A percentile compares a stretch with the other conserved stretches of the same genome.
These are phyloP conservation scores for Rosa hybrid DNA, from an alignment of 331 rosid species.

Conservation along the genomic window DNA sequence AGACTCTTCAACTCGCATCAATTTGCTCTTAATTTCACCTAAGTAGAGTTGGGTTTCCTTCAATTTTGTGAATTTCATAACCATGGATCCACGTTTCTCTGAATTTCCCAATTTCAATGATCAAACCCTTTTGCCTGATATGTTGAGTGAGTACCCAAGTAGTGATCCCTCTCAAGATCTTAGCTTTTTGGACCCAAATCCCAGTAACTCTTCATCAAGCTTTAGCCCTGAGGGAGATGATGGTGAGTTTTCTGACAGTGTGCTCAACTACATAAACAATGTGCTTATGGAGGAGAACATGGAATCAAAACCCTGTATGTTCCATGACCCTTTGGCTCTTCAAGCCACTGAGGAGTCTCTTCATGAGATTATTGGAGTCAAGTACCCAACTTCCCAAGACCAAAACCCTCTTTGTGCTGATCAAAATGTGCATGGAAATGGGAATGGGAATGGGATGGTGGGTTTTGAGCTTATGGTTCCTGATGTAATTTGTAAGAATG, in stretches of 20 bases:
- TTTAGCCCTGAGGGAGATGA: conserved; percentile 40
- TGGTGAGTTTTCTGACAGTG: conserved; percentile 42
- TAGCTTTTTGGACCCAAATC: conserved; percentile 15
- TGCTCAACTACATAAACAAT: conserved; percentile 55
- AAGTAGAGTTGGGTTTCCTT: background rate
- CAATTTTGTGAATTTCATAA: background rate
- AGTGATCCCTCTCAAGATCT: conserved; percentile 8
- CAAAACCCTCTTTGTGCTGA: conserved; percentile 22
- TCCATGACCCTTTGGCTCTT: conserved; percentile 60
- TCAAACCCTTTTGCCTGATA: background rate
- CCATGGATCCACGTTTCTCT: conserved; percentile 35
- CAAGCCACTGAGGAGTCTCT: conserved; percentile 60
- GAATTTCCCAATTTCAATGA: conserved; percentile 18
- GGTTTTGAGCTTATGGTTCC: background rate
- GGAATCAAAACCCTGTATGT: conserved; percentile 62
- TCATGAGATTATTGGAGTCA: conserved; percentile 53
- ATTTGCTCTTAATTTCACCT: background rate
- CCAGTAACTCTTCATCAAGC: conserved; percentile 7
- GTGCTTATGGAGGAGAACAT: conserved; percentile 62
- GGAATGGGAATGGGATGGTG: conserved; percentile 13
- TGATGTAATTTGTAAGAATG: conserved; percentile 33
- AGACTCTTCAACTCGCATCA: background rate
- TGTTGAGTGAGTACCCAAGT: conserved; percentile 16
- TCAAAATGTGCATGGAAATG: conserved; percentile 31
- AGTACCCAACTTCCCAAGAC: conserved; percentile 37